Evolutionary conservation across 2,329 filamentous ascomycete genomes (phyloP), one percentile per base, ranked within the genome.

Genomic region (Lachnellula cervina): DNA sequence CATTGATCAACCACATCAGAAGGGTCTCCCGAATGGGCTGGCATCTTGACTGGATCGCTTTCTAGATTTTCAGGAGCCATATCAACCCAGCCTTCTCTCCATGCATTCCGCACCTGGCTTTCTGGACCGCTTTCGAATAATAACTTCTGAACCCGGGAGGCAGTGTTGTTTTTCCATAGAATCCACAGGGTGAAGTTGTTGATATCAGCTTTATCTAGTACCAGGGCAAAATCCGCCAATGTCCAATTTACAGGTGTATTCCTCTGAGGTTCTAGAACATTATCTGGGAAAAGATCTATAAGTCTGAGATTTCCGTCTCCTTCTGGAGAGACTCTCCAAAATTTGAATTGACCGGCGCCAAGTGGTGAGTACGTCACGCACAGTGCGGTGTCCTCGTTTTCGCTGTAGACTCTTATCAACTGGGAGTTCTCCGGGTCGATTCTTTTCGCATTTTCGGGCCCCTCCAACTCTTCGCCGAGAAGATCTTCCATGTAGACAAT

Each of bases 291-390:
- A 21, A 90, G 74, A 64, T 95, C 90, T 59, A 84, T 80, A 14
- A 95, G 77, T 8, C 84, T 78, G 19, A 90, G 70, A 2, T 75
- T 77, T 61, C 73, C 62, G 63, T 80, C 80, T 52, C 86, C 82
- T 62, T 85, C 82, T 17, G 88, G 81, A 52, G 82, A 82, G n/a
- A 84, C 73, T 61, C 76, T 79, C 90, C 92, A 99, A 69, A 99
- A 92, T 71, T 96, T 97, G 79, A 99, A 97, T 68, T 93, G 87
- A 37, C 94, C 89, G 42, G 86, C 82, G 32, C 91, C 88, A 60
- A 94, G 84, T 0, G 94, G 93, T 11, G 92, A 97, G 71, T 91
- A 96, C 8, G 90, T 93, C 38, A 90, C 84, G 52, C 93, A 81
- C 14, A 83, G 70, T 40, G 79, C 75, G 52, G 76, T 76, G 16